Evolutionary conservation across 805 yeast species (phyloP).

Genomic region (Pichia exigua): DNA sequence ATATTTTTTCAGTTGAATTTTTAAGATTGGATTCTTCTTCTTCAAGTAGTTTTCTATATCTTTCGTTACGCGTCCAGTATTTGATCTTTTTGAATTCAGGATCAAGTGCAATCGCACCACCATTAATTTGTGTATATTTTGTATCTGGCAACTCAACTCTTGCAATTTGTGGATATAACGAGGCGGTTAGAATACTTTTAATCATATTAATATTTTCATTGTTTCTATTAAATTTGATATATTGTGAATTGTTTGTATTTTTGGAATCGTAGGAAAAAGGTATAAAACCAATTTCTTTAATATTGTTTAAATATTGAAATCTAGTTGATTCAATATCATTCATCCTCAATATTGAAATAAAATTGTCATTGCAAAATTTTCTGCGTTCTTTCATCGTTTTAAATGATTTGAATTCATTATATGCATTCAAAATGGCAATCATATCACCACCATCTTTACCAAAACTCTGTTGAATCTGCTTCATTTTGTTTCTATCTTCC

Average conservation of each 20-base stretch:
- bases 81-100: slow-evolving; percentile 70
- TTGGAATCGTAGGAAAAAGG: slow-evolving; percentile 40
- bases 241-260: slow-evolving; percentile 4
- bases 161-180: slow-evolving; percentile 78
- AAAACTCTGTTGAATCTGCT: slow-evolving; percentile 33
- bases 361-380: slow-evolving; percentile 47
- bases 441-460: slow-evolving; percentile 65
- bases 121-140: slow-evolving; percentile 56
- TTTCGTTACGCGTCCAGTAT: slow-evolving; percentile 65
- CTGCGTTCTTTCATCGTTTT: slow-evolving; percentile 26
- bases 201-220: slow-evolving; percentile 42
- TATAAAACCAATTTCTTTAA: slow-evolving; percentile 72
- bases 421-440: slow-evolving; percentile 56
- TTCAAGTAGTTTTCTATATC: slow-evolving; percentile 27
- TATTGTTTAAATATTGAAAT: slow-evolving; percentile 57
- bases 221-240: slow-evolving; percentile 41
- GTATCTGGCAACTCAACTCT: slow-evolving; percentile 78
- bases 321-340: slow-evolving; percentile 67
- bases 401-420: slow-evolving; percentile 39
- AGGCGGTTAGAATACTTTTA: slow-evolving; percentile 65
- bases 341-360: slow-evolving; percentile 54
- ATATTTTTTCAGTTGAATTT: slow-evolving; percentile 16
- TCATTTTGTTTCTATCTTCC: slow-evolving; percentile 61
- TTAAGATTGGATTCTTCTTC: slow-evolving; percentile 8
- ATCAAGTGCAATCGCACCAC: slow-evolving; percentile 82